A percentile compares a stretch with the other conserved stretches of the same genome.
Conservation (phyloP, 2,329 filamentous ascomycete genomes). For the Arthrobotrys sinensis region DNA sequence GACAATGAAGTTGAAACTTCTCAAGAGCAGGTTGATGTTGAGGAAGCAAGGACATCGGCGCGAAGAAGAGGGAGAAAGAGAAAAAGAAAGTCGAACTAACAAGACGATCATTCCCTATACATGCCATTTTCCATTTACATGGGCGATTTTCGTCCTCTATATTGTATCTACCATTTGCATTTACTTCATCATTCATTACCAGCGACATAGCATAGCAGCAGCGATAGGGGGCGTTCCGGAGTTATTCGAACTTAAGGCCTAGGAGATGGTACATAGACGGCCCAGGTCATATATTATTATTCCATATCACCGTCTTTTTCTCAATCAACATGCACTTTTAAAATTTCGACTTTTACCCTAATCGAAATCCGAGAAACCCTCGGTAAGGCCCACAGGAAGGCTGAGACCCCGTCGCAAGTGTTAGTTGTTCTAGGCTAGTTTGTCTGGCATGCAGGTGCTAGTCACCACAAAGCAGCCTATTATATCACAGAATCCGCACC, state of each 20-base stretch:
- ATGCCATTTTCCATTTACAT: not conserved
- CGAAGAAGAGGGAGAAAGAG: constrained; percentile 26
- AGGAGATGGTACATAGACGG: not conserved
- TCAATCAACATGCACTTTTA: not conserved
- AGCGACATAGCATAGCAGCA: not conserved
- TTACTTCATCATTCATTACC: not conserved
- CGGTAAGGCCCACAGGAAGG: too few relatives aligned
- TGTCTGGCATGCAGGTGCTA: not conserved
- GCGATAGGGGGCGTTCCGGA: constrained; percentile 1
- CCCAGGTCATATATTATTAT: not conserved
- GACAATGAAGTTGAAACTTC: constrained; percentile 8
- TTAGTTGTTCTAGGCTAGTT: too few relatives aligned
- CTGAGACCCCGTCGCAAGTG: too few relatives aligned
- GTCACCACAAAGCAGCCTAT: not conserved
- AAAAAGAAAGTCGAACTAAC: constrained; percentile 23
- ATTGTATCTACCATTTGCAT: not conserved
- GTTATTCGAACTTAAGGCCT: not conserved
- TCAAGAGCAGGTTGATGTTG: constrained; percentile 8
- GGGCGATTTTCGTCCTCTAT: not conserved
- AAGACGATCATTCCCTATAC: not conserved
- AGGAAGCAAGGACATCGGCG: not conserved
- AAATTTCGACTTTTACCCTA: not conserved
- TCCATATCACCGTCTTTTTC: not conserved
- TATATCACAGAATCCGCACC: too few relatives aligned
- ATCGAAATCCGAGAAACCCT: too few relatives aligned